Evolutionary conservation across 352 stramenopile species (phyloP), one percentile per base, ranked within the genome.

Genomic region (Globisporangium recalcitrans): DNA sequence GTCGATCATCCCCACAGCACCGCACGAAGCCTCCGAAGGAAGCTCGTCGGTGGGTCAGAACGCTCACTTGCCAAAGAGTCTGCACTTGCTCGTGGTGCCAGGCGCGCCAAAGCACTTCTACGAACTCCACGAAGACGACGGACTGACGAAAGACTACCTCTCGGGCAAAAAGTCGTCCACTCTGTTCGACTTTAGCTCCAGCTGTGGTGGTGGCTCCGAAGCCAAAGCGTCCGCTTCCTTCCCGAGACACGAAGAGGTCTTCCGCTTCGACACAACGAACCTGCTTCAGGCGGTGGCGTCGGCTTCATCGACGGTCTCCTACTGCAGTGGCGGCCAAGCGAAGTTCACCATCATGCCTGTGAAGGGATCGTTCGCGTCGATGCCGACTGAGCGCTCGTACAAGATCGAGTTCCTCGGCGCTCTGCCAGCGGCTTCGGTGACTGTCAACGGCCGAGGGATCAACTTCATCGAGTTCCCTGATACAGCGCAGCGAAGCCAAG

Each of bases 51-150:
- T 79, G 10, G 71, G 68, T 0, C 52, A 68, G 54, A 64, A 68
- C 22, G 46, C 62, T 22, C 52, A 55, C 10, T 6, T 60, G 26
- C 65, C 68, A 8, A 47, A 48, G 14, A 56, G 38, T 19, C 19
- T 81, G 21, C 47, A 58, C n/a, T 22, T 81, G 31, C 19, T 69
- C 11, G 58, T 81, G 11, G 53, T 74, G 5, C 60, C 68, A 26
- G 65, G 61, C 4, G 36, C 52, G 13, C 7, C 51, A 6, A 51
- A 49, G 27, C 62, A 66, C 29, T 48, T 48, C 19, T 69, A 63
- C 16, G 38, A 58, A 7, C 53, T 79, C 19, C 73, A 75, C 58
- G 68, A 77, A 31, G 73, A 81, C 51, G 71, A 74, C 40, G 73
- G 73, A 29, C 32, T 68, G 11, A 57, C 73, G 19, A 59, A 69